phyloP scores from a whole-genome alignment of 2,329 filamentous ascomycete genomes.

The Lachnellula occidentalis region DNA sequence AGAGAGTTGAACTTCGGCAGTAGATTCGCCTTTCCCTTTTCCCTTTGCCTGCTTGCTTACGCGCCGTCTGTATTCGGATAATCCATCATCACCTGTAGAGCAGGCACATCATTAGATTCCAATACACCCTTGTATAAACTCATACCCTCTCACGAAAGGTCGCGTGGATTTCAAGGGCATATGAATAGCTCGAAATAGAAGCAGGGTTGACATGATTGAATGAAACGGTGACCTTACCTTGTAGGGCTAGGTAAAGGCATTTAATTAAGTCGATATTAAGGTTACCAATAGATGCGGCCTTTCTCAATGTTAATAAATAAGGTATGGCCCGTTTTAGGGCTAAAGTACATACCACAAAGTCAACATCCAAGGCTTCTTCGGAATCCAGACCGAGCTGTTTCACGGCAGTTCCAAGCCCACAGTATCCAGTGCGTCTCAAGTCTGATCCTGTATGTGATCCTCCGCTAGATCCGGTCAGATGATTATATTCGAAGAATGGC shows the following conservation, averaged over 20 bases:
- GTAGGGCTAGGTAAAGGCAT: slow-evolving; percentile 52
- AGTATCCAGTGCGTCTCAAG: slow-evolving; percentile 60
- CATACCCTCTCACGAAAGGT: background rate
- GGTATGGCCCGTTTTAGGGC: background rate
- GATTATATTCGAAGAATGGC: background rate
- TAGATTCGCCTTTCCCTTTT: slow-evolving; percentile 10
- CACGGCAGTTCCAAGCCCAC: slow-evolving; percentile 66
- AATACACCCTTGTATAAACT: background rate
- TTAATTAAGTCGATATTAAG: slow-evolving; percentile 63
- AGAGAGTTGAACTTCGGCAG: slow-evolving; percentile 18
- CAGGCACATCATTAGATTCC: slow-evolving; percentile 5
- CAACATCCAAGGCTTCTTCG: slow-evolving; percentile 54
- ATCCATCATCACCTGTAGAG: slow-evolving; percentile 40
- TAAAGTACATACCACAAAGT: slow-evolving; percentile 58
- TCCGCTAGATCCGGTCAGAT: slow-evolving; percentile 36
- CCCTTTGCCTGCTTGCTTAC: slow-evolving; percentile 20
- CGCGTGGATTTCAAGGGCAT: background rate
- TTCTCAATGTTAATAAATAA: slow-evolving; percentile 9
- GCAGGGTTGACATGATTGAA: background rate
- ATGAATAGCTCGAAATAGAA: background rate
- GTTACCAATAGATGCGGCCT: slow-evolving; percentile 78
- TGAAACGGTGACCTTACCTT: slow-evolving; percentile 36
- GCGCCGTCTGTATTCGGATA: slow-evolving; percentile 38
- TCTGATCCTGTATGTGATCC: slow-evolving; percentile 48
- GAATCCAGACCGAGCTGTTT: slow-evolving; percentile 55